A percentile compares a stretch with the other conserved stretches of the same genome.
phyloP scores from a whole-genome alignment of 2,329 filamentous ascomycete species.

The Rhynchosporium graminicola region DNA sequence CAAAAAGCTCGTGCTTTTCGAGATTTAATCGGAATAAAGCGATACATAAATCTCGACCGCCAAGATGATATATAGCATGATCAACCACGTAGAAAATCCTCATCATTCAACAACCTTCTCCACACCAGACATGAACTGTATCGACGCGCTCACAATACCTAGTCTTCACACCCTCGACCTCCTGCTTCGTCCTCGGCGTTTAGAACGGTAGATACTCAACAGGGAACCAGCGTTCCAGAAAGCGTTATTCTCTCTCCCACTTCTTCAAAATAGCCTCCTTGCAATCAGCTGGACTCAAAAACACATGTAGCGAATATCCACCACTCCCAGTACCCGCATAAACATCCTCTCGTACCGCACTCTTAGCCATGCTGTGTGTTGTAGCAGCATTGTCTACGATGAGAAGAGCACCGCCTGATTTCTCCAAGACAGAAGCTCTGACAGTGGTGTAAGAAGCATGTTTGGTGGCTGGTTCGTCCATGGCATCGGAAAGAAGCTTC shows the following conservation, averaged over 20 bases:
- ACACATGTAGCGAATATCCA: slow-evolving; percentile 33
- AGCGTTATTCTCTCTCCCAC: slow-evolving; percentile 35
- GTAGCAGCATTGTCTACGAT: slow-evolving; percentile 26
- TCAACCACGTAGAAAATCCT: not conserved
- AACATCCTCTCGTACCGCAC: slow-evolving; percentile 31
- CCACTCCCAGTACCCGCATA: slow-evolving; percentile 28
- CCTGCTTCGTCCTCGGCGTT: slow-evolving; percentile 31
- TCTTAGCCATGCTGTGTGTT: slow-evolving; percentile 27
- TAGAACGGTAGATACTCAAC: slow-evolving; percentile 34
- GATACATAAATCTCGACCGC: not conserved
- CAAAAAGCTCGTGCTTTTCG: too few species aligned
- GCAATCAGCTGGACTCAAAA: slow-evolving; percentile 31
- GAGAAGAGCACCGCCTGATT: slow-evolving; percentile 30
- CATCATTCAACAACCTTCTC: not conserved
- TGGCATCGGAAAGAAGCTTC: slow-evolving; percentile 25
- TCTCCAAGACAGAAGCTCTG: slow-evolving; percentile 31
- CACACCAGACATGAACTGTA: slow-evolving; percentile 34
- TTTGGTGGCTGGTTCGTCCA: slow-evolving; percentile 23
- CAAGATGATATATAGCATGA: not conserved
- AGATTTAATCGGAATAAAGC: not conserved
- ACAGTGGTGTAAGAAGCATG: slow-evolving; percentile 25
- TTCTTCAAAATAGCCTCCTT: slow-evolving; percentile 34
- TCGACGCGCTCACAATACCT: slow-evolving; percentile 29
- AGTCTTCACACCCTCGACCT: slow-evolving; percentile 29
- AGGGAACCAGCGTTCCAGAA: slow-evolving; percentile 30